Evolutionary conservation across 768 basidiomycete genomes (phyloP).

Genomic region (Tephrocybe sp.): DNA sequence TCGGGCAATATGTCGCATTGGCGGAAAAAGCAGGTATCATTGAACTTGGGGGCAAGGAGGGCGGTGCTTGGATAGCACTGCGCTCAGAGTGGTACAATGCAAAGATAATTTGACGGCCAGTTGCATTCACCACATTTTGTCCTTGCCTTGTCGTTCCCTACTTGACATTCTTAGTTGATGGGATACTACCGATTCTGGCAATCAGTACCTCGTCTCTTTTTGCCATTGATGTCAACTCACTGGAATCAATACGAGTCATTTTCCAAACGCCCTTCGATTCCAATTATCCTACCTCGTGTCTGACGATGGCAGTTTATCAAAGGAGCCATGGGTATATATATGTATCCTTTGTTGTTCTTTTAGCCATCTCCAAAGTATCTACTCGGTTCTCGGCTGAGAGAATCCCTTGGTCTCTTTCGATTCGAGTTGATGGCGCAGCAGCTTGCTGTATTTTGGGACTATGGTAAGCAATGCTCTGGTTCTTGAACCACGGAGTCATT

Average conservation of each 20-base stretch:
- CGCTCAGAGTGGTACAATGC: slow-evolving; percentile 27
- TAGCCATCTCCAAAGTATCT: neutral
- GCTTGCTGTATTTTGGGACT: slow-evolving; percentile 25
- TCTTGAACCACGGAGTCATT: neutral
- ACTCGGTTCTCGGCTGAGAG: no score
- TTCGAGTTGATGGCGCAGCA: neutral
- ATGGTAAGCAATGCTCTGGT: slow-evolving; percentile 21
- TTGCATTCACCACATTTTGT: neutral
- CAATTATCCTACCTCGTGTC: slow-evolving; percentile 4
- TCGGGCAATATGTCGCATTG: slow-evolving; percentile 38
- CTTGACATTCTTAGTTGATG: neutral
- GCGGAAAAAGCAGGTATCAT: slow-evolving; percentile 40
- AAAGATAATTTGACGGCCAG: slow-evolving; percentile 8
- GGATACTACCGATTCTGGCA: slow-evolving; percentile 2
- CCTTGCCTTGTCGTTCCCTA: neutral
- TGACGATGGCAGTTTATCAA: slow-evolving; percentile 2
- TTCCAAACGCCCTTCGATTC: neutral
- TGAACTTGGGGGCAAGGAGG: slow-evolving; percentile 37
- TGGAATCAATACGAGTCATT: slow-evolving; percentile 7
- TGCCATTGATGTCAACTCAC: slow-evolving; percentile 2
- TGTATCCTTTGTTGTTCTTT: neutral
- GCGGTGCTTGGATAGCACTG: slow-evolving; percentile 38
- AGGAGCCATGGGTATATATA: neutral
- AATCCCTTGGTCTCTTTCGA: neutral
- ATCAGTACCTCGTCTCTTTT: no score